These are phyloP conservation scores for Bassia scoparia DNA, from an alignment of 148 eudicot genomes.

Conservation along the genomic window DNA sequence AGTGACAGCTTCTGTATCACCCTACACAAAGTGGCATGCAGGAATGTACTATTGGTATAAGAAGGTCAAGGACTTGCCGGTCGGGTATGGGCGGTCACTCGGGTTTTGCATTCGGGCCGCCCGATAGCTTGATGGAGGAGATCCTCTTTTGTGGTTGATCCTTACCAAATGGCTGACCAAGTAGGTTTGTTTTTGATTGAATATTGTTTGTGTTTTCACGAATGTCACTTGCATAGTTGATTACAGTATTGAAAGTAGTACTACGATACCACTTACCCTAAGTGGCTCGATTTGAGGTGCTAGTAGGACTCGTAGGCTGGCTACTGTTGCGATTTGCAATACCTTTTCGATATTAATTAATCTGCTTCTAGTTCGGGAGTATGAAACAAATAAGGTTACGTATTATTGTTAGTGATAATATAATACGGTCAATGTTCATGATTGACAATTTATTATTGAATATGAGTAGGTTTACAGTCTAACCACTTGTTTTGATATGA, in stretches of 20 bases:
- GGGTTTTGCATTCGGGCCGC: conserved; percentile 49
- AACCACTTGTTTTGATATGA: background rate
- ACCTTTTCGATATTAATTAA: too few relatives aligned
- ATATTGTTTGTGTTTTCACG: background rate
- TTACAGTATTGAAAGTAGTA: too few relatives aligned
- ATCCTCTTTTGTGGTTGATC: conserved; percentile 46
- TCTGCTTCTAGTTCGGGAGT: background rate
- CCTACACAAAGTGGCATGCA: conserved; percentile 52
- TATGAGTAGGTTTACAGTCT: background rate
- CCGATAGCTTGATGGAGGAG: conserved; percentile 45
- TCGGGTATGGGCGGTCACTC: conserved; percentile 52
- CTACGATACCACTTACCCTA: too few relatives aligned
- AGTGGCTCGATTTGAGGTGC: too few relatives aligned
- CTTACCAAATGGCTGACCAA: conserved; percentile 41
- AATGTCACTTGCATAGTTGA: background rate
- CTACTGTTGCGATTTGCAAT: too few relatives aligned
- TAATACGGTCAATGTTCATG: conserved; percentile 3
- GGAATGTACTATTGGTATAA: conserved; percentile 56
- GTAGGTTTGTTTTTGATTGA: conserved; percentile 16
- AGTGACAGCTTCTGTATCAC: conserved; percentile 34
- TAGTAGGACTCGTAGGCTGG: too few relatives aligned
- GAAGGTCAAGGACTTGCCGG: conserved; percentile 30
- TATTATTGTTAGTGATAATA: background rate
- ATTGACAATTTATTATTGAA: background rate
- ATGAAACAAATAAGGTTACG: background rate